A percentile compares a stretch with the other conserved stretches of the same genome.
Evolutionary conservation across 2,329 filamentous ascomycete species (phyloP).

Genomic region (Scorias spongiosa): DNA sequence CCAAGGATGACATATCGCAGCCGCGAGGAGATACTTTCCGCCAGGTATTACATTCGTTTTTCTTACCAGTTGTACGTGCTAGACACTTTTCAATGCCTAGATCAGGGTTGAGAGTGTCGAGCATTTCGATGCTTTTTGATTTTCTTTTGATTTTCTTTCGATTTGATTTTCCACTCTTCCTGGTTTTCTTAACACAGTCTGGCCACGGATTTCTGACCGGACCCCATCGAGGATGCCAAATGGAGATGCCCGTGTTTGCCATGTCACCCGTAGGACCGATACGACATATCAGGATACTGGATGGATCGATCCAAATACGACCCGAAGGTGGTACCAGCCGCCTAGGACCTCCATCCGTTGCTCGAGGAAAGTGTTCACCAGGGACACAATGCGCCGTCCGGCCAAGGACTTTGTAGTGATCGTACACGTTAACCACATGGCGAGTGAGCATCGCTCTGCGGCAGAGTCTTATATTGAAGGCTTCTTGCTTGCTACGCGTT

Average conservation of each 20-base stretch:
- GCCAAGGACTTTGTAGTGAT: neutral
- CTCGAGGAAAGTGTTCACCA: too few species aligned
- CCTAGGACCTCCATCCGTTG: too few species aligned
- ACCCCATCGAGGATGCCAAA: neutral
- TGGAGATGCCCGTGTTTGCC: too few species aligned
- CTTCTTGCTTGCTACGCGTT: neutral
- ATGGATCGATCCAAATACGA: too few species aligned
- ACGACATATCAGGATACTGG: too few species aligned
- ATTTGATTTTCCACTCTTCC: constrained; percentile 7
- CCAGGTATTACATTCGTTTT: constrained; percentile 21
- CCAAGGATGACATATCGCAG: constrained; percentile 24
- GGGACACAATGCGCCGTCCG: neutral
- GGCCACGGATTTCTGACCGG: constrained; percentile 1
- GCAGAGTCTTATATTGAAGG: neutral
- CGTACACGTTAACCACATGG: neutral
- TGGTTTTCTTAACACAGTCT: constrained; percentile 2
- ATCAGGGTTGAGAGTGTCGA: constrained; percentile 1
- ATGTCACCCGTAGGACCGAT: too few species aligned
- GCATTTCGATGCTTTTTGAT: too few species aligned
- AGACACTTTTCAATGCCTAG: neutral
- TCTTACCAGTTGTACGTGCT: constrained; percentile 3
- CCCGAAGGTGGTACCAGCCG: too few species aligned
- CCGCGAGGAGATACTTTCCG: constrained; percentile 21
- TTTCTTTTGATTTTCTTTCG: constrained; percentile 5
- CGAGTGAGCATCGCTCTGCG: neutral